Evolutionary conservation across 164 flowering plant genomes (phyloP), one percentile per base, ranked within the genome.

Genomic region (Tetracentron sinense): DNA sequence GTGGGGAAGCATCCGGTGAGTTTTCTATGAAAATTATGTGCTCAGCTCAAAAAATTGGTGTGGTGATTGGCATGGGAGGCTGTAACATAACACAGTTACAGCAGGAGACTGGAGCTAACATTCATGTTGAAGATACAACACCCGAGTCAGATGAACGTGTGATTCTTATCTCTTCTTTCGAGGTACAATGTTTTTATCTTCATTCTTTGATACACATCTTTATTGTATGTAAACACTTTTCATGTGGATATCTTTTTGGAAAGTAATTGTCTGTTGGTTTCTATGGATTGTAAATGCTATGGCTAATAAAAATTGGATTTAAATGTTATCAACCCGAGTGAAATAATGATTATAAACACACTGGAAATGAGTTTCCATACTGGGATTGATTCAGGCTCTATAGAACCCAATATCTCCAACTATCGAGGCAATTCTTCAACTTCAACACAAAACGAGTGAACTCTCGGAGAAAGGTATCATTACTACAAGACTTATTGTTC

Each of bases 31-130:
- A 86, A 70, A 79, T 88, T 60, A 66, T 88, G 72, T 88, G 91
- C 69, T 74, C 85, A 19, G 64, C 79, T 75, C 84, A 59, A 25
- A 88, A 77, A 66, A 81, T 86, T 72, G 88, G 89, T 38, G 79
- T 78, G n/a, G 86, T 88, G 19, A 88, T 88, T 74, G 95, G 95
- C 23, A 88, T 79, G 70, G 89, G 89, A 47, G 95, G 95, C 47
- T 59, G 49, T 59, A 78, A 74, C 71, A 84, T 86, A 14, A 84
- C 56, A 56, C 85, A 81, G 69, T 54, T 88, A 19, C 78, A 86
- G 69, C 78, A 76, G 54, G 91, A 83, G 65, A 84, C 89, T 4
- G 89, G 90, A 58, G 74, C 89, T 6, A 78, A 75, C 54, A 84
- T 88, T 54, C 86, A 79, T 56, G 87, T 86, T 58, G 83, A 80